Conservation (phyloP, 768 basidiomycete species). For the Phaeolepiota aurea region DNA sequence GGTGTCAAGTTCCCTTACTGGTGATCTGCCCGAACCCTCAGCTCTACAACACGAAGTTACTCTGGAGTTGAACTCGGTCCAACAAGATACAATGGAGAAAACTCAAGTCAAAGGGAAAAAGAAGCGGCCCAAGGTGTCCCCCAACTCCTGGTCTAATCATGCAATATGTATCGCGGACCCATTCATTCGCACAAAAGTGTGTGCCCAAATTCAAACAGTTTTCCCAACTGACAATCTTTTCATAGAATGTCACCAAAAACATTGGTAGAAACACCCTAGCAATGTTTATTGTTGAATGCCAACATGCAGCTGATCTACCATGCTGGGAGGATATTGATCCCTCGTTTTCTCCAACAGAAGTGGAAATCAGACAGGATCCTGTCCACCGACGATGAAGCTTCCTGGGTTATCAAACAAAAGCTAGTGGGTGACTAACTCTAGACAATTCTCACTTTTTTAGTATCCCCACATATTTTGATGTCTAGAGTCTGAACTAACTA, state of each 20-base stretch:
- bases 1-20: constrained; percentile 3
- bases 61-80: too few species aligned
- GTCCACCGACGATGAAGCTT: too few species aligned
- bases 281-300: neutral
- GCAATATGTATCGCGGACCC: constrained; percentile 12
- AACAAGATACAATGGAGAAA: neutral
- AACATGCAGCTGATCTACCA: neutral
- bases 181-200: constrained; percentile 29
- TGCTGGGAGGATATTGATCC: neutral
- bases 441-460: too few species aligned
- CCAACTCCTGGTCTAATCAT: neutral
- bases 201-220: neutral
- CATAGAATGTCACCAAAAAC: constrained; percentile 10
- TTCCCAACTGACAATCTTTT: neutral
- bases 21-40: neutral
- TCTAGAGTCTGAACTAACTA: too few species aligned
- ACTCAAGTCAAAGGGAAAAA: neutral
- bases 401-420: too few species aligned
- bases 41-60: neutral
- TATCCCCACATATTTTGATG: too few species aligned
- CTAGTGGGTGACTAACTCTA: too few species aligned
- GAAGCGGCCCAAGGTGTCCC: neutral
- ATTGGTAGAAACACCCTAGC: constrained; percentile 1
- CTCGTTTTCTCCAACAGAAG: neutral
- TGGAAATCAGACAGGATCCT: too few species aligned